These are phyloP conservation scores for Pleurotus tuber-regium DNA, from an alignment of 768 basidiomycete genomes.

Conservation along the genomic window DNA sequence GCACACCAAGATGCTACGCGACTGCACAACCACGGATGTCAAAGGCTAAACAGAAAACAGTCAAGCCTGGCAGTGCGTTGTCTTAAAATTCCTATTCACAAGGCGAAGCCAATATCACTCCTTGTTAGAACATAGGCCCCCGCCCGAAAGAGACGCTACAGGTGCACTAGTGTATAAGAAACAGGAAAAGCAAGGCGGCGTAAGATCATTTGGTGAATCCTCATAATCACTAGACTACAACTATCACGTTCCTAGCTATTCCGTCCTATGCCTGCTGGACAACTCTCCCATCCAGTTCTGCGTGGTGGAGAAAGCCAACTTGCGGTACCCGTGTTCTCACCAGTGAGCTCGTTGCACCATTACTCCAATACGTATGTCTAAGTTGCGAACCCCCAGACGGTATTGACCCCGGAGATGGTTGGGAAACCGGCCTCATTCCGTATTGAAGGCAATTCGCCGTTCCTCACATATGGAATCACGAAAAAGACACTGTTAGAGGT, in stretches of 20 bases:
- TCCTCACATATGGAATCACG: constrained; percentile 72
- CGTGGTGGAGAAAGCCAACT: constrained; percentile 33
- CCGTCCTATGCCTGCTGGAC: constrained; percentile 34
- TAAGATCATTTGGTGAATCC: not conserved
- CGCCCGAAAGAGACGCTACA: not conserved
- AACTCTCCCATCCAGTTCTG: constrained; percentile 40
- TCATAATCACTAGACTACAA: not conserved
- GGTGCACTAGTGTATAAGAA: not conserved
- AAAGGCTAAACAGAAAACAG: not conserved
- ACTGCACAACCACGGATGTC: not conserved
- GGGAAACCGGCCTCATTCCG: constrained; percentile 47
- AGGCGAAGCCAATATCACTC: not conserved
- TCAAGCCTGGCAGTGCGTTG: constrained; percentile 1
- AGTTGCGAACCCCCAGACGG: constrained; percentile 9
- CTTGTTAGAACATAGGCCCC: not conserved
- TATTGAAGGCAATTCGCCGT: constrained; percentile 42
- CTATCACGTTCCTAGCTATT: constrained; percentile 33
- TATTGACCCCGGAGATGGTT: constrained; percentile 31
- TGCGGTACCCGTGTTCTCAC: constrained; percentile 38
- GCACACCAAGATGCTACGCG: not conserved
- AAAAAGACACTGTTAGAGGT: constrained; percentile 72
- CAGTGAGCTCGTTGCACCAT: constrained; percentile 29
- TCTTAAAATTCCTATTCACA: not conserved
- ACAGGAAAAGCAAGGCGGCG: not conserved
- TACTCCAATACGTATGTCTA: not conserved